Percentiles rank a stretch among this genome's conserved stretches.
Conservation (phyloP, 2,329 filamentous ascomycete species). For the Fusarium zealandicum region DNA sequence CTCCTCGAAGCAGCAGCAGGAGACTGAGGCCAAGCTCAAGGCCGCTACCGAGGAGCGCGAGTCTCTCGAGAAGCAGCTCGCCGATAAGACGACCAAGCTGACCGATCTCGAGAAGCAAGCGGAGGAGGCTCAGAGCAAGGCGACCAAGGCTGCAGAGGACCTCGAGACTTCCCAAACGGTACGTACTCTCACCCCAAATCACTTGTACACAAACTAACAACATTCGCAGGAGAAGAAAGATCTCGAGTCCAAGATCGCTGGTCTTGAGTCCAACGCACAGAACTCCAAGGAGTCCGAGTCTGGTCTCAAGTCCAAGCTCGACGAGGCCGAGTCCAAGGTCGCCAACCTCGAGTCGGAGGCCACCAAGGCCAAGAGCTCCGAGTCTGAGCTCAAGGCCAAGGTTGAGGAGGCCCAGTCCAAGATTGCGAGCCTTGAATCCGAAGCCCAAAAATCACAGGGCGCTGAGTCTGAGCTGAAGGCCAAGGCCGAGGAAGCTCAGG, state of each 20-base stretch:
- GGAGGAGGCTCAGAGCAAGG: constrained; percentile 48
- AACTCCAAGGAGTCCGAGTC: constrained; percentile 32
- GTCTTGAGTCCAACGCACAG: constrained; percentile 26
- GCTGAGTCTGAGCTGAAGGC: constrained; percentile 18
- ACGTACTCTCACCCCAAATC: constrained; percentile 19
- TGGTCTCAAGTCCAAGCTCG: constrained; percentile 31
- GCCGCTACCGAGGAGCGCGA: constrained; percentile 40
- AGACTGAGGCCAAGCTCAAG: constrained; percentile 39
- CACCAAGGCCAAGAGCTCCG: constrained; percentile 28
- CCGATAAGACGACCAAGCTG: constrained; percentile 43
- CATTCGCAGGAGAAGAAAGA: constrained; percentile 36
- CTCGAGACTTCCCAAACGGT: constrained; percentile 46
- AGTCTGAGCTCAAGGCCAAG: constrained; percentile 26
- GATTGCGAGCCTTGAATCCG: constrained; percentile 8
- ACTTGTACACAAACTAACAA: constrained; percentile 13
- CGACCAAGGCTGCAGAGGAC: constrained; percentile 48
- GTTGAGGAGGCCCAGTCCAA: constrained; percentile 18
- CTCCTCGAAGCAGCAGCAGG: constrained; percentile 31
- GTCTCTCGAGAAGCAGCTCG: constrained; percentile 41
- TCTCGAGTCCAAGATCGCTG: constrained; percentile 29
- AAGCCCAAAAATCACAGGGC: constrained; percentile 9
- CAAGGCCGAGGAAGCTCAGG: constrained; percentile 25
- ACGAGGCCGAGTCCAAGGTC: constrained; percentile 26
- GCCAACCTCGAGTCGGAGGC: constrained; percentile 22
- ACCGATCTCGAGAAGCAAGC: constrained; percentile 43